These are phyloP conservation scores for Trichosporon faecale DNA, from an alignment of 1,284 basidiomycete species.

Conservation along the genomic window DNA sequence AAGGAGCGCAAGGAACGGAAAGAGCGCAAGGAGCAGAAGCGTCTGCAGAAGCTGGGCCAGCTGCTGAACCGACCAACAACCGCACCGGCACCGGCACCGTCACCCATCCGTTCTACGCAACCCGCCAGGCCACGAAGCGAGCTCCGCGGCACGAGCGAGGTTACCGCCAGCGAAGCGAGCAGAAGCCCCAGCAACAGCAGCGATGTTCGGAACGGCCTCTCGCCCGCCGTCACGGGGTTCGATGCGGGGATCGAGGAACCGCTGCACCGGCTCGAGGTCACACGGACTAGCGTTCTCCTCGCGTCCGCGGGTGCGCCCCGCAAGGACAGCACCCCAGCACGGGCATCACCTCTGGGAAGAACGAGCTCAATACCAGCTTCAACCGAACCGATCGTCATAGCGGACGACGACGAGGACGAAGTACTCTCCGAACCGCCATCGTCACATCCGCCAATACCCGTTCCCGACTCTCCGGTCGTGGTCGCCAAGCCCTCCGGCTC, in stretches of 20 bases:
- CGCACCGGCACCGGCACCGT: background rate
- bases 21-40: background rate
- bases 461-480: background rate
- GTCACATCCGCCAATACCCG: background rate
- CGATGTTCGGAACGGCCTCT: background rate
- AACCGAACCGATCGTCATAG: background rate
- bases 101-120: background rate
- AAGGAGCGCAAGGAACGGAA: background rate
- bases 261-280: background rate
- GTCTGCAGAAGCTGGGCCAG: background rate
- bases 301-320: background rate
- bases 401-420: background rate
- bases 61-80: background rate
- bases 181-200: background rate
- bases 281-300: background rate
- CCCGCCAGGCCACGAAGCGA: background rate
- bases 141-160: background rate
- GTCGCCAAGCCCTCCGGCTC: background rate
- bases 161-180: background rate
- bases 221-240: background rate
- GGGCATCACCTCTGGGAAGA: background rate
- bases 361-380: background rate
- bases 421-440: background rate
- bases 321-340: background rate
- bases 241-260: background rate